Conservation (phyloP, 306 rosid species). For the Malus orientalis region DNA sequence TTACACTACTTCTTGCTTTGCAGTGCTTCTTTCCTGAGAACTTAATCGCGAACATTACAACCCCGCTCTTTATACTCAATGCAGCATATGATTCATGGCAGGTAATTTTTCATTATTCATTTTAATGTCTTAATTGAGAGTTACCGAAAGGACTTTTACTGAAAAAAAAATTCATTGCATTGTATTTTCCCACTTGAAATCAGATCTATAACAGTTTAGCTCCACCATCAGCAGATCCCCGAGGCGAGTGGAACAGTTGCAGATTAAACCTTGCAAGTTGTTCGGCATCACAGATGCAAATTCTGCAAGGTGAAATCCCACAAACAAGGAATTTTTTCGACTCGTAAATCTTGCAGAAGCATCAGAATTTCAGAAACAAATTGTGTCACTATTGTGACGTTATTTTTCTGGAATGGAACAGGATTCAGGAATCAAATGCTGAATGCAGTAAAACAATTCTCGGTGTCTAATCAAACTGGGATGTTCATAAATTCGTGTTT, state of each 20-base stretch:
- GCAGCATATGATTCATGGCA: slow-evolving; percentile 89
- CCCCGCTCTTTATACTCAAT: slow-evolving; percentile 71
- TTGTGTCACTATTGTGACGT: background rate
- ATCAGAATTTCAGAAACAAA: background rate
- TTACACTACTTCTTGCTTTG: background rate
- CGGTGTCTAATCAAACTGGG: slow-evolving; percentile 52
- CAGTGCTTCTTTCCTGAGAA: slow-evolving; percentile 91
- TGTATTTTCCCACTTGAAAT: slow-evolving; percentile 9
- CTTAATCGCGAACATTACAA: slow-evolving; percentile 37
- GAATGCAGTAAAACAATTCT: slow-evolving; percentile 40
- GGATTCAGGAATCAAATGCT: slow-evolving; percentile 83
- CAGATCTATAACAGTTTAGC: slow-evolving; percentile 82
- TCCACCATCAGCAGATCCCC: slow-evolving; percentile 82
- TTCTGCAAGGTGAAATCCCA: slow-evolving; percentile 55
- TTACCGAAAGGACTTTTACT: background rate
- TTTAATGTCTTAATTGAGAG: background rate
- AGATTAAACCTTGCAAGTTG: slow-evolving; percentile 67
- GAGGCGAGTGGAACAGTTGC: slow-evolving; percentile 79
- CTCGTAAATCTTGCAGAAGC: background rate
- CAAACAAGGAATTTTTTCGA: too few species aligned
- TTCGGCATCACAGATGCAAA: slow-evolving; percentile 50
- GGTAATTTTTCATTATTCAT: slow-evolving; percentile 28
- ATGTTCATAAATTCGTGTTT: slow-evolving; percentile 74
- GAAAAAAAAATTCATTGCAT: slow-evolving; percentile 4
- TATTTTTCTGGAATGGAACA: slow-evolving; percentile 19